These are phyloP conservation scores for Aurantiochytrium sp. DNA, from an alignment of 108 stramenopile species.

Conservation along the genomic window DNA sequence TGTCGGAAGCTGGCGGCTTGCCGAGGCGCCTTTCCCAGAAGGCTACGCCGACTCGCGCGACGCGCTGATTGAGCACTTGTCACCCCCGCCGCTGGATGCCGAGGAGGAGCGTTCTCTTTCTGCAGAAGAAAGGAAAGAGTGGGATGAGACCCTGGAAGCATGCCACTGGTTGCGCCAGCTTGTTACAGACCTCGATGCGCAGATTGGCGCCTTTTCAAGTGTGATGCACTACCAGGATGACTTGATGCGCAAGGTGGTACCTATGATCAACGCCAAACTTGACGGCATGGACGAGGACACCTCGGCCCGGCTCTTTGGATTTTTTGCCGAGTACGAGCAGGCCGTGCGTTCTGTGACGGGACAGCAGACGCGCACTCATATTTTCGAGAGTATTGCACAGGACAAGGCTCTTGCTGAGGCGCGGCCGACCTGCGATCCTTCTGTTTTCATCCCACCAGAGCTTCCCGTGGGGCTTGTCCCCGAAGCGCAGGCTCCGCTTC, in stretches of 20 bases:
- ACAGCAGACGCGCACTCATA: neutral
- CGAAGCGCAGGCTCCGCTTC: neutral
- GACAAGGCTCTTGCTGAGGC: neutral
- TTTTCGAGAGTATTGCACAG: neutral
- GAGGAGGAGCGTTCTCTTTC: neutral
- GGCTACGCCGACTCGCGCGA: neutral
- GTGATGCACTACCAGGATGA: conserved; percentile 18
- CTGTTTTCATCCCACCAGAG: neutral
- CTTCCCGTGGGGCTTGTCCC: neutral
- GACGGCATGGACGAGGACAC: conserved; percentile 19
- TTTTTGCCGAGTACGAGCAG: conserved; percentile 4
- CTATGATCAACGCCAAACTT: conserved; percentile 14
- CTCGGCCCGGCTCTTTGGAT: neutral
- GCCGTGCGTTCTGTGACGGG: neutral
- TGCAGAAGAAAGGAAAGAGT: neutral
- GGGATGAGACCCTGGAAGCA: neutral
- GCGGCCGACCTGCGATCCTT: neutral
- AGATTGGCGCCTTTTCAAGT: conserved; percentile 8
- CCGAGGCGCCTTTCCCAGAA: neutral
- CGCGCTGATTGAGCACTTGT: neutral
- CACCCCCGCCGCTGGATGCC: neutral
- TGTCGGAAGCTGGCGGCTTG: neutral
- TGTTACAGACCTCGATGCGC: neutral
- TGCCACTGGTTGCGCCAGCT: neutral
- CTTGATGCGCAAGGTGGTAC: conserved; percentile 16